phyloP scores from a whole-genome alignment of 2,329 filamentous ascomycete genomes.

The Ustulina deusta region DNA sequence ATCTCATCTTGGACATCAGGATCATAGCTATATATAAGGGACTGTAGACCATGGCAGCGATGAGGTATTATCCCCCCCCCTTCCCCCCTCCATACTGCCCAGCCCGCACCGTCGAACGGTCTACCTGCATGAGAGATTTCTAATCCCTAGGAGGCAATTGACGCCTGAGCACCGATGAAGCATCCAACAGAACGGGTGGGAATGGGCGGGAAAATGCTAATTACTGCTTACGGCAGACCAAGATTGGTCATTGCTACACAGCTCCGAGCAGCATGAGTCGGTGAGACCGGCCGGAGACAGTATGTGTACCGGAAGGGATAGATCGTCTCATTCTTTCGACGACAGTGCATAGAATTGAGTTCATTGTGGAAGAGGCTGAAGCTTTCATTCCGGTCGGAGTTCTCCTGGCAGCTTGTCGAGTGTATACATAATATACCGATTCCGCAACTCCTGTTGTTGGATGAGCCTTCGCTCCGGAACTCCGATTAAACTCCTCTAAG shows the following conservation, averaged over 20 bases:
- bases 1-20: background rate
- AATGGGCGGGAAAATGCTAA: background rate
- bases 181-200: background rate
- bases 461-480: background rate
- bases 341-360: background rate
- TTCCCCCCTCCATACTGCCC: background rate
- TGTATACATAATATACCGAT: background rate
- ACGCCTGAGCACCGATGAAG: background rate
- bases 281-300: background rate
- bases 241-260: background rate
- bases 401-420: background rate
- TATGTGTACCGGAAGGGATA: background rate
- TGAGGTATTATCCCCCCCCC: too few relatives aligned
- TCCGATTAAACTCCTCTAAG: too few relatives aligned
- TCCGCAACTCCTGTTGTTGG: background rate
- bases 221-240: background rate
- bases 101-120: background rate
- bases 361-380: background rate
- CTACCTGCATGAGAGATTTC: background rate
- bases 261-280: background rate
- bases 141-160: background rate
- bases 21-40: background rate
- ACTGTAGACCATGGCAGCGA: background rate
- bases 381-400: background rate
- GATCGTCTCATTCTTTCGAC: background rate